A percentile compares a stretch with the other conserved stretches of the same genome.
phyloP scores from a whole-genome alignment of 352 stramenopile genomes.

The Phytophthora litchii region DNA sequence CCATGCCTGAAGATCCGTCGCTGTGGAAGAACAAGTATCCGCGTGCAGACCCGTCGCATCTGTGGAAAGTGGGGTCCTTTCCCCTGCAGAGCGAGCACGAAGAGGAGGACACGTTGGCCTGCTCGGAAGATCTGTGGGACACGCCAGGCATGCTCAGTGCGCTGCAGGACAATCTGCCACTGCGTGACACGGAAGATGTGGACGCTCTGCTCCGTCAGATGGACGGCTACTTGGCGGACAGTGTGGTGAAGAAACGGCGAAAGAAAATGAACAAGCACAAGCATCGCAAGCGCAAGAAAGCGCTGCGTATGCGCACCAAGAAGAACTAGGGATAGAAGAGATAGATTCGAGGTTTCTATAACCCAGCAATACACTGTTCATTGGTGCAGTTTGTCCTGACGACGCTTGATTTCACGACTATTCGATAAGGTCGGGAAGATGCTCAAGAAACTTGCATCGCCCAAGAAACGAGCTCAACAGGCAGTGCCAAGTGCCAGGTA shows the following conservation, averaged over 20 bases:
- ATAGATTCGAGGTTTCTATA: constrained; percentile 21
- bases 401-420: neutral
- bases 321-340: constrained; percentile 71
- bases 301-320: constrained; percentile 88
- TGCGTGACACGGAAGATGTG: constrained; percentile 54
- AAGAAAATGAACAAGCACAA: constrained; percentile 96
- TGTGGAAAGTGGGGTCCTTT: constrained; percentile 85
- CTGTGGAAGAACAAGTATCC: constrained; percentile 69
- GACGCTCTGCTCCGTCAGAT: constrained; percentile 71
- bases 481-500: neutral
- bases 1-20: constrained; percentile 58
- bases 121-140: constrained; percentile 75
- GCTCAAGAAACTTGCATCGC: constrained; percentile 61
- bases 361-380: constrained; percentile 17
- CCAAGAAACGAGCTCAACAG: constrained; percentile 20
- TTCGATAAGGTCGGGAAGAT: constrained; percentile 14
- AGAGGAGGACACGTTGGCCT: constrained; percentile 33
- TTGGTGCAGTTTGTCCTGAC: constrained; percentile 15
- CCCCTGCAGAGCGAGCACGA: constrained; percentile 45
- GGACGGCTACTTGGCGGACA: constrained; percentile 83
- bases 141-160: constrained; percentile 83
- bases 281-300: constrained; percentile 91
- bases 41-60: constrained; percentile 58
- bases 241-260: constrained; percentile 89
- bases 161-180: constrained; percentile 59